These are phyloP conservation scores for Diaporthe citriasiana DNA, from an alignment of 2,329 filamentous ascomycete species.

Conservation along the genomic window DNA sequence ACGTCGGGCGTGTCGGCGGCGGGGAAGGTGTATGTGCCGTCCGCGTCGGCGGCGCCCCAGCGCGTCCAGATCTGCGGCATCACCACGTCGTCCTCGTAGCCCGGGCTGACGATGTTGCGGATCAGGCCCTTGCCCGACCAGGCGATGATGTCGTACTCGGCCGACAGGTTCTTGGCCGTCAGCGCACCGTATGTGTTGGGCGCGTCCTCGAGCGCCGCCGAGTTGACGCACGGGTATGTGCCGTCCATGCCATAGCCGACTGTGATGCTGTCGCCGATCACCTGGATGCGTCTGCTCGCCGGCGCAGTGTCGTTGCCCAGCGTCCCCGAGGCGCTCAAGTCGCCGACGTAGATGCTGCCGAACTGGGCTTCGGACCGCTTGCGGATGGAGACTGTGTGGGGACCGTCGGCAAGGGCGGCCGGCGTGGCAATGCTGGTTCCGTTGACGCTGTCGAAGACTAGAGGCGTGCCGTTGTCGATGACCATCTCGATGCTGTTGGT, in stretches of 20 bases:
- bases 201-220: slow-evolving; percentile 55
- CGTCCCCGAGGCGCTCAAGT: slow-evolving; percentile 44
- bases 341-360: slow-evolving; percentile 52
- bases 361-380: slow-evolving; percentile 55
- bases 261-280: slow-evolving; percentile 61
- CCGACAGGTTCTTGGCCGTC: slow-evolving; percentile 55
- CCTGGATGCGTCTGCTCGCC: slow-evolving; percentile 55
- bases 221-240: slow-evolving; percentile 55
- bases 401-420: slow-evolving; percentile 48
- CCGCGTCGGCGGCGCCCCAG: slow-evolving; percentile 57
- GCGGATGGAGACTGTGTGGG: slow-evolving; percentile 55
- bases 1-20: slow-evolving; percentile 49
- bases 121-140: slow-evolving; percentile 60
- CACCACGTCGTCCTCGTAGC: slow-evolving; percentile 50
- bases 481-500: slow-evolving; percentile 52
- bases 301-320: slow-evolving; percentile 26
- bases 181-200: slow-evolving; percentile 59
- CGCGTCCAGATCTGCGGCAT: slow-evolving; percentile 59
- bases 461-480: slow-evolving; percentile 51
- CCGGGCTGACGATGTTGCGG: slow-evolving; percentile 54
- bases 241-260: slow-evolving; percentile 61
- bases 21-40: slow-evolving; percentile 56
- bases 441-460: slow-evolving; percentile 49
- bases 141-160: slow-evolving; percentile 59
- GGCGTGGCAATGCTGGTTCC: slow-evolving; percentile 51